A percentile compares a stretch with the other conserved stretches of the same genome.
phyloP scores from a whole-genome alignment of 441 rosid species.

The Iberis amara region DNA sequence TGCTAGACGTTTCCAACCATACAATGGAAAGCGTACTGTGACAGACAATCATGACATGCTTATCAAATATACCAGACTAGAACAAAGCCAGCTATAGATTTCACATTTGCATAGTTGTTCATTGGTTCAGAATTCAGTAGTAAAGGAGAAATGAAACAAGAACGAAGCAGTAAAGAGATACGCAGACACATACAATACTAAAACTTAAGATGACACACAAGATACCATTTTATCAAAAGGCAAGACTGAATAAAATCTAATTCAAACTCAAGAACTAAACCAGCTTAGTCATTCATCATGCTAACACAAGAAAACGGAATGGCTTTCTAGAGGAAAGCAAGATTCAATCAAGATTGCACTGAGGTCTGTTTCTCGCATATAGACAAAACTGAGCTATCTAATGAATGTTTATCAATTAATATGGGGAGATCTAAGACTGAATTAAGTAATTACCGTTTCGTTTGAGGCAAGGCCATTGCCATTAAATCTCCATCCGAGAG shows the following conservation, averaged over 20 bases:
- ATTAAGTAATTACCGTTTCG: constrained; percentile 48
- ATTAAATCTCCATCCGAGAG: constrained; percentile 88
- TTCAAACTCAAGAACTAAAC: constrained; percentile 4
- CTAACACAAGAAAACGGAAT: constrained; percentile 3
- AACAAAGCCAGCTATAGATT: too few relatives aligned
- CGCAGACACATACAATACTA: background rate
- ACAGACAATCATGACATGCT: too few relatives aligned
- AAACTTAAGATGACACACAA: background rate
- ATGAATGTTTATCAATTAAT: background rate
- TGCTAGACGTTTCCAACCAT: too few relatives aligned
- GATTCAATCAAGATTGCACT: constrained; percentile 5
- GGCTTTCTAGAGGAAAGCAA: constrained; percentile 1
- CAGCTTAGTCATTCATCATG: constrained; percentile 2
- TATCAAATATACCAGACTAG: too few relatives aligned
- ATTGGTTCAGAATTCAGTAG: background rate
- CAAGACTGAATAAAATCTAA: background rate
- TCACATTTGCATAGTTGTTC: too few relatives aligned
- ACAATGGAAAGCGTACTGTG: too few relatives aligned
- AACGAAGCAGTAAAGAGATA: background rate
- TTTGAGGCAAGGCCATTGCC: constrained; percentile 64
- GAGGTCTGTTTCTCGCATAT: background rate
- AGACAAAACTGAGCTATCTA: background rate
- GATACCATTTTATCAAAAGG: background rate
- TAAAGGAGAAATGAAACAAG: constrained; percentile 5
- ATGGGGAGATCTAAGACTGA: background rate